Base-by-base conservation (phyloP, 768 basidiomycete species). In the Phanerochaete sordida region DNA sequence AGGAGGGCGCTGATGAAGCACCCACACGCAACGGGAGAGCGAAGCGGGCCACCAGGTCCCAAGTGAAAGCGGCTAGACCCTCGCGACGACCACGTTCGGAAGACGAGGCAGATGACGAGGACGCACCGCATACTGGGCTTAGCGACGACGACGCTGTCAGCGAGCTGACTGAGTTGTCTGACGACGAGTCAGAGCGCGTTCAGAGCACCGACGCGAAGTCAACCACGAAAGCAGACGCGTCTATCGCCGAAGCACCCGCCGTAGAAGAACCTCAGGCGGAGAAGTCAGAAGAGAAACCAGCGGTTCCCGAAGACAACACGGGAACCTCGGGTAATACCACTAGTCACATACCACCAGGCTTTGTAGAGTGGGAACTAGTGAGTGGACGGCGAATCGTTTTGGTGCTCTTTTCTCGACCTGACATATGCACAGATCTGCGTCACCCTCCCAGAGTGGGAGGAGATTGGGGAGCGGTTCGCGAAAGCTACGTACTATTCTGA, bases 391-490 rank as follows among this genome's bases (percentile, higher is more conserved):
- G 46, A n/a, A n/a, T n/a, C n/a, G n/a, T n/a, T n/a, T n/a, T n/a
- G n/a, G n/a, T n/a, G n/a, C n/a, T n/a, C n/a, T n/a, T n/a, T n/a
- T n/a, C n/a, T n/a, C n/a, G n/a, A n/a, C n/a, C n/a, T n/a, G n/a
- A n/a, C n/a, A n/a, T n/a, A n/a, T n/a, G n/a, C n/a, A n/a, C n/a
- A 95, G 93, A 84, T 95, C 63, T 94, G 92, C 67, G 84, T 87
- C 6, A 90, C 89, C 16, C 79, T 93, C 2, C 76, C 81, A 13
- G 93, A 98, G 64, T 98, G 94, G 94, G 88, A 93, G 64, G 80
- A 81, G 51, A 82, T 94, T 47, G 82, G 86, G 13, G 84, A 88
- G 35, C 85, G 77, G 43, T 95, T 95, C 68, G 84, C 84, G 62
- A 84, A 84, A 27, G 87, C 88, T 1, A 84, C 85, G 1, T 86